A percentile compares a stretch with the other conserved stretches of the same genome.
phyloP scores from a whole-genome alignment of 2,329 filamentous ascomycete genomes.

The Lecanicillium sp. region DNA sequence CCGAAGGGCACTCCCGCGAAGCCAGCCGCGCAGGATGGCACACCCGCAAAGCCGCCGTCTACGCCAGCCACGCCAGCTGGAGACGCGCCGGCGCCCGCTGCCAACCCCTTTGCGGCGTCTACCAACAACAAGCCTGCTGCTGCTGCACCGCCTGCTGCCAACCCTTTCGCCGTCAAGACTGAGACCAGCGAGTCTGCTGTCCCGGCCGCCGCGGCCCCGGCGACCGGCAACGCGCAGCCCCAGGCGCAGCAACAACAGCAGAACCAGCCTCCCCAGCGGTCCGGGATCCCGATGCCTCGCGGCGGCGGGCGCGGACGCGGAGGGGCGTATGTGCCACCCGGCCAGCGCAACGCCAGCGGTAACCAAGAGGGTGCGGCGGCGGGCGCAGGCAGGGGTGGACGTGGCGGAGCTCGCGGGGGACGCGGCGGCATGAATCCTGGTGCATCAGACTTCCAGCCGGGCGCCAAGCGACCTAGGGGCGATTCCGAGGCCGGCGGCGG shows the following conservation, averaged over 20 bases:
- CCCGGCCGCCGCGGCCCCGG: conserved; percentile 12
- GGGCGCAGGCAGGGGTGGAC: conserved; percentile 29
- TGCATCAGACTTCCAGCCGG: conserved; percentile 51
- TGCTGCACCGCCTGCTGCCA: conserved; percentile 16
- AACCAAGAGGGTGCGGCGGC: conserved; percentile 29
- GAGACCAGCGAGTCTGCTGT: too few relatives aligned
- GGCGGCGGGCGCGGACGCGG: conserved; percentile 36
- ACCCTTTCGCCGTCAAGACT: conserved; percentile 26
- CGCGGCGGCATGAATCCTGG: conserved; percentile 42
- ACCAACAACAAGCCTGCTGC: conserved; percentile 20
- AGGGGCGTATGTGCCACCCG: conserved; percentile 32
- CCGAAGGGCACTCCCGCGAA: conserved; percentile 19
- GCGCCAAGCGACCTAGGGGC: conserved; percentile 51
- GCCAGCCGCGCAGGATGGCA: background rate
- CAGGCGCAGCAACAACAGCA: conserved; percentile 17
- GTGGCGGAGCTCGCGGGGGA: conserved; percentile 37
- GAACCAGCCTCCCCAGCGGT: conserved; percentile 20
- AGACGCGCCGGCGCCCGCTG: background rate
- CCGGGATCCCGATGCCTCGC: conserved; percentile 37
- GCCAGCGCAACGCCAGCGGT: conserved; percentile 31
- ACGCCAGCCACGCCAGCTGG: background rate
- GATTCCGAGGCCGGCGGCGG: conserved; percentile 40
- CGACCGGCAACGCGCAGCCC: conserved; percentile 7
- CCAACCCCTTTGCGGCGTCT: conserved; percentile 17
- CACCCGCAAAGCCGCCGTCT: background rate